Evolutionary conservation across 169 alveolate species (phyloP), one percentile per base, ranked within the genome.

Genomic region (Cryptosporidium ryanae): DNA sequence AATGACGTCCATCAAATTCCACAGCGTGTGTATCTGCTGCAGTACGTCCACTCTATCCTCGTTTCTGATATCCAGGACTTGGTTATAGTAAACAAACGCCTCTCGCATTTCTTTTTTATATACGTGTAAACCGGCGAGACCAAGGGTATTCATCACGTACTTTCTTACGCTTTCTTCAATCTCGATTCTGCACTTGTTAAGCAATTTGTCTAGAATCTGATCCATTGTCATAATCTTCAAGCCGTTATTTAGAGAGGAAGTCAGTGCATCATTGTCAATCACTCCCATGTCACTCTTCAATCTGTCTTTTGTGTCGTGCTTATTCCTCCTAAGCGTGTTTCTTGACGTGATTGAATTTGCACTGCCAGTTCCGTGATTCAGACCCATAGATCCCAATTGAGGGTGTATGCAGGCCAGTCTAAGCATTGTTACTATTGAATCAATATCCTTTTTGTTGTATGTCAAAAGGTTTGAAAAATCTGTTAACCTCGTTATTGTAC

Each of bases 361-460:
- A 38, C 7, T 18, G 10, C 48, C 48, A 49, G 27, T 18, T 25
- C 44, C 82, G 43, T 21, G 61, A 32, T 61, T 32, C 8, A 63
- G 31, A 44, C 93, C 91, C 76, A 84, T 66, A 12, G 82, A 68
- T 48, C 93, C 93, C 31, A 90, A 81, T 89, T 90, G 93, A 5
- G 93, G 93, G 49, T 90, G 93, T 43, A 66, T 65, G 43, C 91
- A 87, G 15, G 93, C 93, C 32, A 84, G 90, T 34, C 93, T 84
- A 57, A 90, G 87, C 89, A 81, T 76, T 31, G 82, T 66, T 31
- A 90, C 63, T 25, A 84, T 32, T 23, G 61, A 66, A 21, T 65
- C 90, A 81, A 90, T 64, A 29, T 84, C 92, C 5, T 57, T 66
- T 31, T 71, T 64, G n/a, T 52, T 82, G 10, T 31, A 31, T 29